Conservation (phyloP, 805 yeast species). For the Yamadazyma olivae region DNA sequence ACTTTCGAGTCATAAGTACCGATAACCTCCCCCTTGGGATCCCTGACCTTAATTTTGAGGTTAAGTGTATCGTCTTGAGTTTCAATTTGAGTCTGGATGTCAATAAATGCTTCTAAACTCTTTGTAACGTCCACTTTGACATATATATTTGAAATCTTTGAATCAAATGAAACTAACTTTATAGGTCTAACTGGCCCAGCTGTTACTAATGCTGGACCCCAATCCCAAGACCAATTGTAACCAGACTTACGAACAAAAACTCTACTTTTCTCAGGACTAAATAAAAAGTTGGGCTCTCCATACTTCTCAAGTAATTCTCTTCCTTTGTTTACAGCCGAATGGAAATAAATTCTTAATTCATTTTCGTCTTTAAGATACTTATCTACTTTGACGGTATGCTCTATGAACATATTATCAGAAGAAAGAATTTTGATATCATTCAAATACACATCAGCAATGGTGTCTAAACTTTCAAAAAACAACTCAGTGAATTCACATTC, state of each 20-base stretch:
- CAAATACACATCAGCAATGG: constrained; percentile 37
- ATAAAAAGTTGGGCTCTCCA: constrained; percentile 23
- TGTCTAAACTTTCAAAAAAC: constrained; percentile 44
- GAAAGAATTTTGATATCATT: constrained; percentile 33
- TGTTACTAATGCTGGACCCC: constrained; percentile 48
- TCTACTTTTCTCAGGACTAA: constrained; percentile 44
- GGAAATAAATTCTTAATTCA: constrained; percentile 32
- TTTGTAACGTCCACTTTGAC: constrained; percentile 13
- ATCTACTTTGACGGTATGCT: constrained; percentile 20
- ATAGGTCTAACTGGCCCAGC: constrained; percentile 46
- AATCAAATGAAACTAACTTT: constrained; percentile 18
- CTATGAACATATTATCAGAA: constrained; percentile 44
- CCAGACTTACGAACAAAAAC: constrained; percentile 49
- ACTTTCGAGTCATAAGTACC: constrained; percentile 2
- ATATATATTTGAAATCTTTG: constrained; percentile 16
- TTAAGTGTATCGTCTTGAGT: not conserved
- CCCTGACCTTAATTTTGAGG: constrained; percentile 9
- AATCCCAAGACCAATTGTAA: constrained; percentile 57
- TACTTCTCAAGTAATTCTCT: constrained; percentile 25
- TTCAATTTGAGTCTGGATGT: constrained; percentile 8
- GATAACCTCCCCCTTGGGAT: constrained; percentile 6
- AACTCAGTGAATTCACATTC: constrained; percentile 18
- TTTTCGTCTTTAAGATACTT: constrained; percentile 18
- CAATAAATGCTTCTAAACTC: constrained; percentile 7
- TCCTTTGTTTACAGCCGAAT: constrained; percentile 32